Base-by-base conservation (phyloP, 371 early-diverging fungal genomes). In the Coemansia sp. region DNA sequence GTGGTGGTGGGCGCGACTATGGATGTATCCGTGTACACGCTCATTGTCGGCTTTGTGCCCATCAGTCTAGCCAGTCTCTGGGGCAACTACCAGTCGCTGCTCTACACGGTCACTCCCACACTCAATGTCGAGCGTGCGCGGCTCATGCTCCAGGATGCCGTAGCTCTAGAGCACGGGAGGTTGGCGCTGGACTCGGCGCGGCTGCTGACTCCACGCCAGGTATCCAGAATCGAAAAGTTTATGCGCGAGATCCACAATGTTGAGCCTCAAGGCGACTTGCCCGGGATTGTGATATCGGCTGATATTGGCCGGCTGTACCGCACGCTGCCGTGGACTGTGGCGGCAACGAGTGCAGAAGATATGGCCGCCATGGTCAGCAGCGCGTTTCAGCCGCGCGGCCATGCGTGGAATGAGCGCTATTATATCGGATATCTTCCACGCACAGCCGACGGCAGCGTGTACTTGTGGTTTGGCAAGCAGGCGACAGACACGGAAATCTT, bases 21-120 rank as follows among this genome's bases (percentile, higher is more conserved):
- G 78, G 77, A 66, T 14, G 50, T 64, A 4, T 59, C 72, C 32
- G 39, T 72, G 10, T 40, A 63, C 39, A 72, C 64, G 11, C 55
- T 76, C 24, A 54, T 67, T 8, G 37, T 78, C 1, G 69, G 55
- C 0, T 76, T 76, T 60, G 64, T 76, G 2, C 76, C 77, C 6
- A 44, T 76, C 14, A 77, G 77, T 16, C 34, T 62, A 24, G 57
- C 59, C 18, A 77, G 77, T 37, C 50, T 76, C 46, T 76, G 77
- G 78, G 77, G 72, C 3, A 76, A 76, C 62, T 78, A 76, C 64
- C 60, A 47, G 54, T 77, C 78, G 16, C 37, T 76, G 33, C 33
- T 65, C 7, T 67, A 58, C 31, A 50, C 78, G n/a, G 46, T 58
- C 12, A 69, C 78, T 32, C 76, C 69, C 5, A 74, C 77, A 1